Evolutionary conservation across 1,284 basidiomycete species (phyloP), one percentile per base, ranked within the genome.

Genomic region (Ceratobasidium papillatum): DNA sequence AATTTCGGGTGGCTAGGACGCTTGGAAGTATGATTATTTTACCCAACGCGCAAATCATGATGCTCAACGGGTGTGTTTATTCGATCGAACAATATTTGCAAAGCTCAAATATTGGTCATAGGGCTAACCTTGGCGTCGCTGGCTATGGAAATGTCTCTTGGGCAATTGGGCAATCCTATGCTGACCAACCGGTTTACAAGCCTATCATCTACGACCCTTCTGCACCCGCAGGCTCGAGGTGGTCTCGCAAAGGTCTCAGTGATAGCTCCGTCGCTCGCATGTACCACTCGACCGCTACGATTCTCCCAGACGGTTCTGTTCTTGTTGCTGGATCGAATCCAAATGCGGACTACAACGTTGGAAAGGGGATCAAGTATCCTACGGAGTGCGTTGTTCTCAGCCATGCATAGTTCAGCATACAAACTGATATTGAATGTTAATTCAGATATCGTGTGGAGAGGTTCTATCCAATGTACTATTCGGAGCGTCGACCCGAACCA

Each of bases 281-380:
- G 78, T 96, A 96, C 83, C 94, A 96, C 82, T 95, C 94, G 1
- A 89, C 89, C 9, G 94, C 94, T 19, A 85, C 97, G 22, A 88
- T 98, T 43, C 89, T 98, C 43, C 91, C 94, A 19, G 86, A 98
- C 79, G 93, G 87, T 0, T 93, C 93, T 1, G 90, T 98, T 61
- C 82, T 97, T 75, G 87, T 98, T 75, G 94, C 94, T 66, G 96
- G 96, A 9, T 95, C 94, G 32, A 98, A 98, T 83, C 95, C 95
- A 49, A 97, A 97, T 81, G 87, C 93, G 74, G 95, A 98, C 78
- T 94, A 91, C 78, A 92, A 93, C 78, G 76, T 88, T 25, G 94
- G 91, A 77, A 92, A 92, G 27, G 78, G 87, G 75, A 81, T 88
- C 74, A 84, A 82, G 77, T 98, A 89, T 86, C 91, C 93, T 9